These are phyloP conservation scores for Candida glucosophila DNA, from an alignment of 1,139 yeast species.

Conservation along the genomic window DNA sequence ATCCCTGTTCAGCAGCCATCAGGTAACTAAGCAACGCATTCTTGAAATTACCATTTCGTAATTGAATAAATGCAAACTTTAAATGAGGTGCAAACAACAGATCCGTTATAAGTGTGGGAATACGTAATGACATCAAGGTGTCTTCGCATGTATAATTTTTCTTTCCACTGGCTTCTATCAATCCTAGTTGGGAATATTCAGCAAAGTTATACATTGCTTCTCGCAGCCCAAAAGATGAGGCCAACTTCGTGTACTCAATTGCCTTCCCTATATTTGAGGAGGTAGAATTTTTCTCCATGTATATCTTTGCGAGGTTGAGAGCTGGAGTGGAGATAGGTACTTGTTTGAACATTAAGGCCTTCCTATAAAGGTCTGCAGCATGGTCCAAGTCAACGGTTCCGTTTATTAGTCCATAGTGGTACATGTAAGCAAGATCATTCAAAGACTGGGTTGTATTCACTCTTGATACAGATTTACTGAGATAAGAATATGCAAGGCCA, in stretches of 20 bases:
- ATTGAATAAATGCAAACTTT: slow-evolving; percentile 55
- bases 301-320: slow-evolving; percentile 28
- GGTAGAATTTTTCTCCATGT: slow-evolving; percentile 13
- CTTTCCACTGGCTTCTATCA: slow-evolving; percentile 13
- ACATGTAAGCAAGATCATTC: slow-evolving; percentile 53
- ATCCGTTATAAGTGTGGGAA: slow-evolving; percentile 48
- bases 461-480: slow-evolving; percentile 32
- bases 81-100: slow-evolving; percentile 56
- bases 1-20: slow-evolving; percentile 88
- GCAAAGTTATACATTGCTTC: slow-evolving; percentile 38
- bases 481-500: slow-evolving; percentile 38
- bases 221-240: no score
- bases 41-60: slow-evolving; percentile 47
- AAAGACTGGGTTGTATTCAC: no score
- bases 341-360: no score
- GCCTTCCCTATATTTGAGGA: slow-evolving; percentile 16
- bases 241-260: no score
- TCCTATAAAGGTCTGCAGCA: no score
- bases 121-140: slow-evolving; percentile 32
- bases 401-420: slow-evolving; percentile 40
- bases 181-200: slow-evolving; percentile 38
- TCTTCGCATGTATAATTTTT: slow-evolving; percentile 26
- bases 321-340: slow-evolving; percentile 18
- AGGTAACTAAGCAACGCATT: slow-evolving; percentile 69
- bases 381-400: slow-evolving; percentile 30